Conservation (phyloP, 1,284 basidiomycete genomes). For the Clitocybe nebularis region DNA sequence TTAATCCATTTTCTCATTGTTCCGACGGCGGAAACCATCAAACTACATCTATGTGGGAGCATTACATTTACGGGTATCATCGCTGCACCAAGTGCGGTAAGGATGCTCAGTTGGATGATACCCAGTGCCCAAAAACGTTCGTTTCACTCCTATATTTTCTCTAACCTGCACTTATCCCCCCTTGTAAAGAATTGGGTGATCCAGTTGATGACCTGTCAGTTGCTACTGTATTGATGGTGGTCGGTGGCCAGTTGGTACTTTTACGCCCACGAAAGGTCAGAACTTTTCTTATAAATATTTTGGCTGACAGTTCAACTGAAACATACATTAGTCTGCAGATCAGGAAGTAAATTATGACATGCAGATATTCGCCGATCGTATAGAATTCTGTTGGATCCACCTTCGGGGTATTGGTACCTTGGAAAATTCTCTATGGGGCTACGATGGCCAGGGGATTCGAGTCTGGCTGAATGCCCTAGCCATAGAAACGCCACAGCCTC, state of each 20-base stretch:
- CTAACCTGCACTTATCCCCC: slow-evolving; percentile 10
- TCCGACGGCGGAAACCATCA: slow-evolving; percentile 80
- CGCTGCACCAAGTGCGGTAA: slow-evolving; percentile 77
- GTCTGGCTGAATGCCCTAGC: slow-evolving; percentile 96
- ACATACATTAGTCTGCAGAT: slow-evolving; percentile 55
- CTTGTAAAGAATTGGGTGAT: slow-evolving; percentile 77
- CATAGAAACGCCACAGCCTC: slow-evolving; percentile 60
- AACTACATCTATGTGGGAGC: slow-evolving; percentile 88
- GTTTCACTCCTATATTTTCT: slow-evolving; percentile 22
- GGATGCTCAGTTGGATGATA: slow-evolving; percentile 97
- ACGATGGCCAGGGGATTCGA: slow-evolving; percentile 85
- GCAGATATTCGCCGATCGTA: slow-evolving; percentile 92
- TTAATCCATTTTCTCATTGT: slow-evolving; percentile 91
- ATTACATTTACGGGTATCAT: slow-evolving; percentile 95
- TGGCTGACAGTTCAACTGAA: background rate
- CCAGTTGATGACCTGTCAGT: slow-evolving; percentile 91
- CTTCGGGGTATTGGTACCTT: slow-evolving; percentile 87
- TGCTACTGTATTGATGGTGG: slow-evolving; percentile 94
- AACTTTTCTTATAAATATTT: background rate
- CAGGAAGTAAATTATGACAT: slow-evolving; percentile 97
- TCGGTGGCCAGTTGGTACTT: slow-evolving; percentile 89
- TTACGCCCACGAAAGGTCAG: slow-evolving; percentile 78
- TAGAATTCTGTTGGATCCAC: slow-evolving; percentile 99
- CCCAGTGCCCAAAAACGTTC: slow-evolving; percentile 88
- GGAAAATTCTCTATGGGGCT: slow-evolving; percentile 97